phyloP scores from a whole-genome alignment of 1,139 yeast species.

The Yamadazyma trypodendri region DNA sequence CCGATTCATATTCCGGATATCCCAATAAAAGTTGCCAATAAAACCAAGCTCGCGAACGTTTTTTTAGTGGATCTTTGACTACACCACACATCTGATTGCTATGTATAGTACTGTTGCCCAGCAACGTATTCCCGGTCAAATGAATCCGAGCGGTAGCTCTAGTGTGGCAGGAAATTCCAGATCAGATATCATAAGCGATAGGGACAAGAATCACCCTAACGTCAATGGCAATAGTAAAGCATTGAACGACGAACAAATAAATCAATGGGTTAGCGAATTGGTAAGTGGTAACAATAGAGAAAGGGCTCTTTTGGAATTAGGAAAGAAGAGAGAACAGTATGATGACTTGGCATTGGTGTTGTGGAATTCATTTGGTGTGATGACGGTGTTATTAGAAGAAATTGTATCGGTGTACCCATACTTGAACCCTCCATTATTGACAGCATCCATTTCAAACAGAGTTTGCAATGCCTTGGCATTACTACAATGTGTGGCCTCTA shows the following conservation, averaged over 20 bases:
- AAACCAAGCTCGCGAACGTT: constrained; percentile 1
- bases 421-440: constrained; percentile 81
- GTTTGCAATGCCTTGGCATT: constrained; percentile 95
- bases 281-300: constrained; percentile 90
- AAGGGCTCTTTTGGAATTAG: constrained; percentile 86
- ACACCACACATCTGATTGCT: neutral
- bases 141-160: constrained; percentile 1
- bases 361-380: constrained; percentile 96
- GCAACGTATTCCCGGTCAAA: constrained; percentile 8
- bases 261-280: constrained; percentile 85
- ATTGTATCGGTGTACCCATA: constrained; percentile 87
- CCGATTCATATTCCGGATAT: too few relatives aligned
- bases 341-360: constrained; percentile 90
- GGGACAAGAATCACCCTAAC: neutral
- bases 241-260: constrained; percentile 81
- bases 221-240: constrained; percentile 43
- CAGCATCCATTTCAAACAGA: constrained; percentile 85
- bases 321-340: constrained; percentile 91
- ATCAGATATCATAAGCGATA: constrained; percentile 3
- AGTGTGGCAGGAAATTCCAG: neutral
- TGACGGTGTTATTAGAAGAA: constrained; percentile 88
- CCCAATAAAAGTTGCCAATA: neutral
- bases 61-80: neutral
- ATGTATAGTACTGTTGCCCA: constrained; percentile 16
- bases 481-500: constrained; percentile 95